Percentiles rank a stretch among this genome's conserved stretches.
phyloP scores from a whole-genome alignment of 257 asterid species.

The Scutellaria baicalensis region DNA sequence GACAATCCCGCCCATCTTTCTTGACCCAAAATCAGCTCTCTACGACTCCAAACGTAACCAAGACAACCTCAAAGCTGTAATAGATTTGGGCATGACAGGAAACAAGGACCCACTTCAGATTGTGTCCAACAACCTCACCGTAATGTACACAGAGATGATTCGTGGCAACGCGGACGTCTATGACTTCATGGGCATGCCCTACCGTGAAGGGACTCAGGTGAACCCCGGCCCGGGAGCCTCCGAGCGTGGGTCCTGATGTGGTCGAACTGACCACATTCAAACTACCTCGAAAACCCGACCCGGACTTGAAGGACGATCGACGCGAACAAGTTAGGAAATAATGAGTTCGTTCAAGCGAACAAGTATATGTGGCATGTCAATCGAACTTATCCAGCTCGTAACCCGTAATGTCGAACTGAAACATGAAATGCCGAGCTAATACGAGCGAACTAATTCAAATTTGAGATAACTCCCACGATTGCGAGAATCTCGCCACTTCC shows the following conservation, averaged over 20 bases:
- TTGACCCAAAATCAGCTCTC: conserved; percentile 9
- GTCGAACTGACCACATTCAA: no score
- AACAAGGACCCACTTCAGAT: conserved; percentile 9
- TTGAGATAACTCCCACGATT: no score
- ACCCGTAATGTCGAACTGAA: no score
- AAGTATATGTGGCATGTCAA: no score
- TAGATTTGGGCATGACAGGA: conserved; percentile 21
- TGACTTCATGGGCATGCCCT: conserved; percentile 32
- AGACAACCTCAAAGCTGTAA: neutral
- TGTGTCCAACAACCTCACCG: conserved; percentile 18
- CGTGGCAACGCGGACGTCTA: conserved; percentile 9
- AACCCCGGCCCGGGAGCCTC: conserved; percentile 29
- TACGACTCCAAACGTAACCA: conserved; percentile 19
- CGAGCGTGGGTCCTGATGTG: conserved; percentile 29
- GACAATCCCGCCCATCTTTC: conserved; percentile 24
- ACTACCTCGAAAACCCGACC: no score
- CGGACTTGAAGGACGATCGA: no score
- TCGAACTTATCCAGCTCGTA: no score
- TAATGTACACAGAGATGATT: conserved; percentile 30
- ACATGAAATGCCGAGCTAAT: no score
- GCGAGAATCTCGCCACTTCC: no score
- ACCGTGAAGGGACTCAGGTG: conserved; percentile 18
- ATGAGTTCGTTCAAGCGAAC: no score
- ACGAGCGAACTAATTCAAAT: no score
- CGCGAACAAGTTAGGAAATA: no score